Percentiles rank a stretch among this genome's conserved stretches.
Conservation (phyloP, 352 stramenopile genomes). For the Pythium brachiatum region DNA sequence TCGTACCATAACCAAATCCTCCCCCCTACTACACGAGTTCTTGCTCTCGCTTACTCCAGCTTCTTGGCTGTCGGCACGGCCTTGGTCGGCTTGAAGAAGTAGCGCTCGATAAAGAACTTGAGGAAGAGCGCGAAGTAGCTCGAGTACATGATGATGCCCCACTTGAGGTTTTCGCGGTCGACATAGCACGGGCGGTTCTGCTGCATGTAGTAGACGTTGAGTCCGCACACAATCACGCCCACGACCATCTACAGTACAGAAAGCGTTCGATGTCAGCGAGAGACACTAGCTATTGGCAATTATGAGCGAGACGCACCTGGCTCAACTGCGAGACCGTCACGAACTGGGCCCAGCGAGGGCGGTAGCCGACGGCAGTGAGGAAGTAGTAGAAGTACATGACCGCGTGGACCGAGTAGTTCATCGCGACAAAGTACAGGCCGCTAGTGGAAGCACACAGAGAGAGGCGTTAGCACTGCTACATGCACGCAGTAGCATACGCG, state of each 20-base stretch:
- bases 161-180: conserved; percentile 85
- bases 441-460: conserved; percentile 27
- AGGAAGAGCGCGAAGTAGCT: conserved; percentile 93
- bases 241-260: conserved; percentile 66
- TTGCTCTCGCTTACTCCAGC: conserved; percentile 2
- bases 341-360: conserved; percentile 68
- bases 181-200: conserved; percentile 63
- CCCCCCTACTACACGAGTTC: not conserved
- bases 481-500: too few species aligned
- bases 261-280: conserved; percentile 12
- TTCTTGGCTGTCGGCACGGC: conserved; percentile 26
- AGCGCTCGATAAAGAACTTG: conserved; percentile 91
- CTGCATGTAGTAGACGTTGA: conserved; percentile 83
- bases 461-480: too few species aligned
- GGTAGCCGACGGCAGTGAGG: conserved; percentile 81
- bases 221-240: conserved; percentile 61
- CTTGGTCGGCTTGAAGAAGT: conserved; percentile 46
- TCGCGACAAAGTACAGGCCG: conserved; percentile 96
- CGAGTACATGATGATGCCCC: conserved; percentile 92
- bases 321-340: conserved; percentile 91
- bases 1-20: conserved; percentile 1
- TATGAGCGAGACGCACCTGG: conserved; percentile 53
- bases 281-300: not conserved
- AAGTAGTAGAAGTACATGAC: conserved; percentile 99
- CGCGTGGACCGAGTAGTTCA: conserved; percentile 98